A percentile compares a stretch with the other conserved stretches of the same genome.
Evolutionary conservation across 495 filamentous ascomycete species (phyloP).

Genomic region (Lasiosphaeris hirsuta): DNA sequence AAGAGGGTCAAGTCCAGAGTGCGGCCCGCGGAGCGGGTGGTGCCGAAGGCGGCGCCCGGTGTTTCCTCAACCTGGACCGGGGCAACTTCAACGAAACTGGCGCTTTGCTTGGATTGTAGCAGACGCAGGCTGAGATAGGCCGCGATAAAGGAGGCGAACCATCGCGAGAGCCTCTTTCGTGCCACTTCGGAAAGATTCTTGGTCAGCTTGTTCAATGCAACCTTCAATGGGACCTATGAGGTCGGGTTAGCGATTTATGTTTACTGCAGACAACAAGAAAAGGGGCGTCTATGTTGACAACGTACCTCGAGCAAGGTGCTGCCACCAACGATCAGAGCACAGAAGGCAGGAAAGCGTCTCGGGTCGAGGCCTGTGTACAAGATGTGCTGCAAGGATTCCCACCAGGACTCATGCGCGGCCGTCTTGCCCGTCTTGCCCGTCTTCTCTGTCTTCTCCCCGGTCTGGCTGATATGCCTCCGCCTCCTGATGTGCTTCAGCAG

Average conservation of each 20-base stretch:
- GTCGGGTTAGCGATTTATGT: constrained; percentile 5
- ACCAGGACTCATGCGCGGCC: constrained; percentile 30
- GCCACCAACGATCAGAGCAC: constrained; percentile 70
- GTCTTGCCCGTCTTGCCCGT: not conserved
- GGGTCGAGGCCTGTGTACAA: constrained; percentile 45
- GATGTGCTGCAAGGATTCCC: constrained; percentile 40
- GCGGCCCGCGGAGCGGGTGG: constrained; percentile 59
- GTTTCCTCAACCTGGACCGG: constrained; percentile 18
- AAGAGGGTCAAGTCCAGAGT: constrained; percentile 88
- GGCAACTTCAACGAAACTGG: constrained; percentile 36
- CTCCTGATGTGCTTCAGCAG: constrained; percentile 42
- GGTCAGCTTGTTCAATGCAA: constrained; percentile 22
- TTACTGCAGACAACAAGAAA: too few relatives aligned
- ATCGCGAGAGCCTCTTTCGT: constrained; percentile 40
- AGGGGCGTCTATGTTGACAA: constrained; percentile 1
- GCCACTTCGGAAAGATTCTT: constrained; percentile 25
- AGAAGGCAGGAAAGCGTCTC: constrained; percentile 77
- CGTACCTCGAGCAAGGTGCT: constrained; percentile 68
- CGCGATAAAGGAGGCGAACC: constrained; percentile 48
- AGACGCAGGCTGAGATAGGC: constrained; percentile 49
- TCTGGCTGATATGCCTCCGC: constrained; percentile 41
- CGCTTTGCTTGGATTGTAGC: constrained; percentile 44
- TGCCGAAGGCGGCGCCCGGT: constrained; percentile 14
- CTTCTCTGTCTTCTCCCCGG: constrained; percentile 18
- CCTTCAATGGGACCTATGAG: constrained; percentile 30